Evolutionary conservation across 2,329 filamentous ascomycete species (phyloP).

Genomic region (Trichothecium sympodiale): DNA sequence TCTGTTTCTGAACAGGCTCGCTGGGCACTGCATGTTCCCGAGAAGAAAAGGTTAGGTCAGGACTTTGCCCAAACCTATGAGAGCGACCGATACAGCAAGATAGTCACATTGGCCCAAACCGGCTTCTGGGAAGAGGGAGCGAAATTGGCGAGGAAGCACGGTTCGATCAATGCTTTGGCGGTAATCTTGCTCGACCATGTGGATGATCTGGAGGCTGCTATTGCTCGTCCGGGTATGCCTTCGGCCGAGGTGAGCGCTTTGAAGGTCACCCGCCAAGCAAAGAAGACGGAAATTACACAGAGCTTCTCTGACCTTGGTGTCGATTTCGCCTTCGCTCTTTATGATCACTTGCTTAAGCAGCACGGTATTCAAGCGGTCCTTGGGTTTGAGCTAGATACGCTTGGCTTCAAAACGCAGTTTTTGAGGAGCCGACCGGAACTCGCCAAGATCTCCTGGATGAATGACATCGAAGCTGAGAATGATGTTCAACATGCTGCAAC

Average conservation of each 20-base stretch:
- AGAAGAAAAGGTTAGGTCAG: conserved; percentile 16
- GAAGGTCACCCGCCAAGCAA: conserved; percentile 24
- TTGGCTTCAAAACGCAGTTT: conserved; percentile 65
- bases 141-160: conserved; percentile 46
- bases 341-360: conserved; percentile 62
- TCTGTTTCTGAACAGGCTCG: conserved; percentile 41
- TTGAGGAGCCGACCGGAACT: conserved; percentile 61
- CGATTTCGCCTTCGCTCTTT: conserved; percentile 65
- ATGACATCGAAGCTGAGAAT: conserved; percentile 69
- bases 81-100: conserved; percentile 38
- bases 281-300: conserved; percentile 34
- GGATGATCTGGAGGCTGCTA: conserved; percentile 20
- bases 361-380: conserved; percentile 59
- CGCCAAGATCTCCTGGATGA: conserved; percentile 85
- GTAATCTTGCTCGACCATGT: conserved; percentile 45
- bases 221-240: conserved; percentile 16
- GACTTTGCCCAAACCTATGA: conserved; percentile 37
- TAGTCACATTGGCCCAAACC: conserved; percentile 40
- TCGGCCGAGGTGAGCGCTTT: conserved; percentile 16
- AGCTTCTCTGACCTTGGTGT: conserved; percentile 55
- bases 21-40: conserved; percentile 30
- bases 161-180: conserved; percentile 42
- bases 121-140: conserved; percentile 48
- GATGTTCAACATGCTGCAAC: conserved; percentile 64
- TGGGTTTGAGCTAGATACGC: conserved; percentile 56